Percentiles rank a stretch among this genome's conserved stretches.
Evolutionary conservation across 495 filamentous ascomycete species (phyloP).

Genomic region (Amniculicola lignicola): DNA sequence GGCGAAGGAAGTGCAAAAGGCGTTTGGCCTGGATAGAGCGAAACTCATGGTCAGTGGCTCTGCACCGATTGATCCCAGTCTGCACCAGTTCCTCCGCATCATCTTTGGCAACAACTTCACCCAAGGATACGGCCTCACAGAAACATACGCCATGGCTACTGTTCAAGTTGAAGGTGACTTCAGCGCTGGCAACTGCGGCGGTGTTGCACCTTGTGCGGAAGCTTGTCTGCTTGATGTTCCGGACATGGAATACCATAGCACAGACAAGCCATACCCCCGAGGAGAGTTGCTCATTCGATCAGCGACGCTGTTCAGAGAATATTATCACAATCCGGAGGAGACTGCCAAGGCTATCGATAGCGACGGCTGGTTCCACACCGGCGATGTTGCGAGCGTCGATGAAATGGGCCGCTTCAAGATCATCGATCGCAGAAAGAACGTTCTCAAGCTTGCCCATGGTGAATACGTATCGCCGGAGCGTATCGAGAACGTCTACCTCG

Average conservation of each 20-base stretch:
- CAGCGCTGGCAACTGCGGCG: slow-evolving; percentile 77
- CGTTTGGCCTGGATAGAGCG: slow-evolving; percentile 72
- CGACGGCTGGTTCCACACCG: slow-evolving; percentile 97
- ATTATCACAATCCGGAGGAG: slow-evolving; percentile 84
- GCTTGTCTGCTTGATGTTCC: slow-evolving; percentile 81
- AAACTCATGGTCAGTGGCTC: slow-evolving; percentile 80
- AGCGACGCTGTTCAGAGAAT: slow-evolving; percentile 72
- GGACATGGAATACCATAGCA: slow-evolving; percentile 89
- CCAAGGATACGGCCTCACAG: slow-evolving; percentile 93
- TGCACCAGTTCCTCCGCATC: slow-evolving; percentile 85
- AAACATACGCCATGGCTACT: slow-evolving; percentile 79
- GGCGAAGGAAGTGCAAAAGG: slow-evolving; percentile 80
- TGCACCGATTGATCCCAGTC: slow-evolving; percentile 81
- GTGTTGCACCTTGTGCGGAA: slow-evolving; percentile 63
- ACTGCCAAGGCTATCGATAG: slow-evolving; percentile 75
- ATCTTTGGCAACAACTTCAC: slow-evolving; percentile 74
- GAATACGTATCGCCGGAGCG: slow-evolving; percentile 98
- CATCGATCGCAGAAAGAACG: slow-evolving; percentile 96
- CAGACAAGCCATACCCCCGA: slow-evolving; percentile 88
- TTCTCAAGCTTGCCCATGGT: slow-evolving; percentile 94
- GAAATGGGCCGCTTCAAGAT: slow-evolving; percentile 83
- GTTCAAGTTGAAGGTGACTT: slow-evolving; percentile 69
- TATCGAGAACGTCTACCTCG: slow-evolving; percentile 89
- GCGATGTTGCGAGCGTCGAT: slow-evolving; percentile 84
- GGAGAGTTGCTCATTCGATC: slow-evolving; percentile 87